Conservation (phyloP, 2,329 filamentous ascomycete species). For the Orbilia blumenaviensis region DNA sequence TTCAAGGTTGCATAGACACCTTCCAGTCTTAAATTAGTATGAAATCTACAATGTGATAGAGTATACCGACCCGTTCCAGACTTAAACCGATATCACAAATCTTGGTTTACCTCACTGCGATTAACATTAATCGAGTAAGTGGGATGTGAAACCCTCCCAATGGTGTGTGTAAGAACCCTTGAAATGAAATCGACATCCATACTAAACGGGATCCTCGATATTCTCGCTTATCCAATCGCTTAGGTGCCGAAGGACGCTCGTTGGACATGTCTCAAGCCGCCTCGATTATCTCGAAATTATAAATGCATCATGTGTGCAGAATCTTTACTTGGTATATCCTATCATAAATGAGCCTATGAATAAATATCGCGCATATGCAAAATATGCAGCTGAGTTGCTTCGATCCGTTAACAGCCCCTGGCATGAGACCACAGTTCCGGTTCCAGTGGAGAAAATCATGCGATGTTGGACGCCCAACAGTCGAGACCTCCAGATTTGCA, state of each 20-base stretch:
- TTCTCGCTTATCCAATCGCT: conserved; percentile 14
- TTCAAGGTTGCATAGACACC: background rate
- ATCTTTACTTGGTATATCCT: background rate
- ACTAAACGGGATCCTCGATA: background rate
- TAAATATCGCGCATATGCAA: conserved; percentile 14
- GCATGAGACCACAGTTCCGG: conserved; percentile 1
- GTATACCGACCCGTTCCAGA: too few relatives aligned
- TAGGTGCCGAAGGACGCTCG: background rate
- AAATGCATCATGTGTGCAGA: conserved; percentile 15
- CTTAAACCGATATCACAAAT: background rate
- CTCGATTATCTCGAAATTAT: conserved; percentile 17
- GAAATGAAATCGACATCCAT: background rate
- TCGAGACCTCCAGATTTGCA: background rate
- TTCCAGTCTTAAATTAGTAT: background rate
- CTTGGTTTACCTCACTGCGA: background rate
- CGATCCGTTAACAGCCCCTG: background rate
- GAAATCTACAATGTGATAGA: background rate
- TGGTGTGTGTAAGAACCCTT: background rate
- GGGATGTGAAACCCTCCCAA: background rate
- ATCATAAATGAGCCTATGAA: background rate
- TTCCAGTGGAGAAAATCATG: background rate
- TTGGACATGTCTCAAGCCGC: conserved; percentile 17
- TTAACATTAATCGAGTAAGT: background rate
- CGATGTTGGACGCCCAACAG: background rate
- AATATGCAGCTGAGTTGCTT: conserved; percentile 3